Evolutionary conservation across 2,329 filamentous ascomycete genomes (phyloP).

Genomic region (Knufia petricola): DNA sequence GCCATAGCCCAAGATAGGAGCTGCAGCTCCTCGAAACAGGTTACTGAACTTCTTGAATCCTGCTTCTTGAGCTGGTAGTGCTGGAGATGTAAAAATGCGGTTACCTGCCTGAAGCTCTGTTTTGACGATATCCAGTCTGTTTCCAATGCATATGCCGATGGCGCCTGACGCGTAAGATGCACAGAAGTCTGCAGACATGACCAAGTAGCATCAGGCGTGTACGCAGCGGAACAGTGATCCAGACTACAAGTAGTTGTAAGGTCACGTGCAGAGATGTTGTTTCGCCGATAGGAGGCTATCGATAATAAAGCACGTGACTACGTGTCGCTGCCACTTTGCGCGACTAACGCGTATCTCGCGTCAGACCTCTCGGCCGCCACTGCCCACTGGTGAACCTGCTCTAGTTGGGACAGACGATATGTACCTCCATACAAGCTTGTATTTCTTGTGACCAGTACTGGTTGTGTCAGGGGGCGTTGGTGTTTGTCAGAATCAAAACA

Average conservation of each 20-base stretch:
- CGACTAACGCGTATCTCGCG: too few relatives aligned
- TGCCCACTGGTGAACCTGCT: background rate
- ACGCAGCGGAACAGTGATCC: too few relatives aligned
- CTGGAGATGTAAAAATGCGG: slow-evolving; percentile 14
- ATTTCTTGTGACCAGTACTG: too few relatives aligned
- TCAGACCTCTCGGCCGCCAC: background rate
- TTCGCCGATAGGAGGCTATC: too few relatives aligned
- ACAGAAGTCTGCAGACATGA: slow-evolving; percentile 86
- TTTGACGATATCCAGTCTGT: slow-evolving; percentile 72
- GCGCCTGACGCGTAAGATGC: slow-evolving; percentile 84
- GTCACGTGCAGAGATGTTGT: too few relatives aligned
- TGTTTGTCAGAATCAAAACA: background rate
- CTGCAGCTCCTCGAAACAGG: slow-evolving; percentile 55
- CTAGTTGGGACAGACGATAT: too few relatives aligned
- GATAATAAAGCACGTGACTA: slow-evolving; percentile 17
- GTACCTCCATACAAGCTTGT: background rate
- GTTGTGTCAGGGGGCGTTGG: too few relatives aligned
- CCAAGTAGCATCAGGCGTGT: too few relatives aligned
- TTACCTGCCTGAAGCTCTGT: slow-evolving; percentile 65
- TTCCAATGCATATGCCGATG: slow-evolving; percentile 77
- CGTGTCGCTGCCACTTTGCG: slow-evolving; percentile 3
- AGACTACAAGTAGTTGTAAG: too few relatives aligned
- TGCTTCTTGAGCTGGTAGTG: slow-evolving; percentile 1
- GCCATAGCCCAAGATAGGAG: slow-evolving; percentile 81
- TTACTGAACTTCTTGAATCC: slow-evolving; percentile 14